phyloP scores from a whole-genome alignment of 768 basidiomycete genomes.

The Psilocybe tampanensis region DNA sequence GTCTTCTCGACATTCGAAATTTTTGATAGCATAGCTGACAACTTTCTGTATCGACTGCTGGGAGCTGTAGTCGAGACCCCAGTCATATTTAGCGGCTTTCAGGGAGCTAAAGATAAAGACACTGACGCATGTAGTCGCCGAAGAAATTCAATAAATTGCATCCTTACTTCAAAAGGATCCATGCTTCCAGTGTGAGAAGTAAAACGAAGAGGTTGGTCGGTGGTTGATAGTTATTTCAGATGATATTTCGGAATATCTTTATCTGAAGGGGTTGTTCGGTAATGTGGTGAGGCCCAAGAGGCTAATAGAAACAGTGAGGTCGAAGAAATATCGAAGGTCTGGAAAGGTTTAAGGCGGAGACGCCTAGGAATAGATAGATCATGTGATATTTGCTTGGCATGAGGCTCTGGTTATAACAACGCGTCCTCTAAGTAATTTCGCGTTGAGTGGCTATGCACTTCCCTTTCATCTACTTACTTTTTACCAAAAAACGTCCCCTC shows the following conservation, averaged over 20 bases:
- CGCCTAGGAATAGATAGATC: too few species aligned
- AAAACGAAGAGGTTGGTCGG: too few species aligned
- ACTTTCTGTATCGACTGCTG: conserved; percentile 90
- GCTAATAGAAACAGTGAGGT: too few species aligned
- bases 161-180: conserved; percentile 44
- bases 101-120: conserved; percentile 1
- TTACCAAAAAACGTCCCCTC: too few species aligned
- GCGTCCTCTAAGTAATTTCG: not conserved
- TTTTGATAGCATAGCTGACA: conserved; percentile 83
- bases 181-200: conserved; percentile 16
- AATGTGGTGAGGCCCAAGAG: too few species aligned
- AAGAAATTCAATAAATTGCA: conserved; percentile 38
- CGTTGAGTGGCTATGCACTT: not conserved
- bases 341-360: too few species aligned
- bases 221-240: too few species aligned
- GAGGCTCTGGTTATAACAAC: not conserved
- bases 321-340: too few species aligned
- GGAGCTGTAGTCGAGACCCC: conserved; percentile 48
- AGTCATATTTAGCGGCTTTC: conserved; percentile 19
- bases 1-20: conserved; percentile 88
- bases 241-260: too few species aligned
- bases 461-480: too few species aligned
- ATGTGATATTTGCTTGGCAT: too few species aligned
- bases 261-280: too few species aligned
- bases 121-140: conserved; percentile 39